Evolutionary conservation across 2,329 filamentous ascomycete species (phyloP).

Genomic region (Colletotrichum sansevieriae): DNA sequence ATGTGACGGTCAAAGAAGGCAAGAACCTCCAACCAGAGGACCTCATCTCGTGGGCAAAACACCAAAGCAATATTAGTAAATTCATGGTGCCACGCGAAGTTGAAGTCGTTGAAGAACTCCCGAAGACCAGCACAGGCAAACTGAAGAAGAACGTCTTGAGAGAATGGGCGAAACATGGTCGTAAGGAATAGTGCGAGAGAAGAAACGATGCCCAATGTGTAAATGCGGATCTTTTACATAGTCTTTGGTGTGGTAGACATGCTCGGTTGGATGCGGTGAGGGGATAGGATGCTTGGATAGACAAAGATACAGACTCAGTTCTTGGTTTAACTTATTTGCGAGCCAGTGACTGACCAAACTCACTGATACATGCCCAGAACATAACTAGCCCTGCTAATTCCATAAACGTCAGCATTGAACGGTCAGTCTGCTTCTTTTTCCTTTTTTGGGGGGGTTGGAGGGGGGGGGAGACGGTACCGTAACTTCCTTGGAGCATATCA

Average conservation of each 20-base stretch:
- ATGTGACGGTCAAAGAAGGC: slow-evolving; percentile 83
- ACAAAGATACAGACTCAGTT: neutral
- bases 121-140: slow-evolving; percentile 98
- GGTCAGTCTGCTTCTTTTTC: neutral
- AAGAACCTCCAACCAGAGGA: slow-evolving; percentile 72
- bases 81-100: slow-evolving; percentile 87
- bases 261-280: neutral
- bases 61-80: slow-evolving; percentile 82
- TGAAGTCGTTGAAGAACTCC: slow-evolving; percentile 87
- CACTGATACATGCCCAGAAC: neutral
- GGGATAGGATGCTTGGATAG: neutral
- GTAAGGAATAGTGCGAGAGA: slow-evolving; percentile 11
- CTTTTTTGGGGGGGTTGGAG: no score
- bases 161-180: slow-evolving; percentile 77
- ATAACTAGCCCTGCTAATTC: neutral
- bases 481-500: neutral
- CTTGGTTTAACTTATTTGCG: neutral
- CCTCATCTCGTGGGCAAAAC: slow-evolving; percentile 88
- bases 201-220: neutral
- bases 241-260: neutral
- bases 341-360: neutral
- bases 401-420: neutral
- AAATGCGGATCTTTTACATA: neutral
- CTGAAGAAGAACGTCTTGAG: slow-evolving; percentile 93
- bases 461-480: neutral